Conservation (phyloP, 2,329 filamentous ascomycete genomes). For the Cercospora sp. region DNA sequence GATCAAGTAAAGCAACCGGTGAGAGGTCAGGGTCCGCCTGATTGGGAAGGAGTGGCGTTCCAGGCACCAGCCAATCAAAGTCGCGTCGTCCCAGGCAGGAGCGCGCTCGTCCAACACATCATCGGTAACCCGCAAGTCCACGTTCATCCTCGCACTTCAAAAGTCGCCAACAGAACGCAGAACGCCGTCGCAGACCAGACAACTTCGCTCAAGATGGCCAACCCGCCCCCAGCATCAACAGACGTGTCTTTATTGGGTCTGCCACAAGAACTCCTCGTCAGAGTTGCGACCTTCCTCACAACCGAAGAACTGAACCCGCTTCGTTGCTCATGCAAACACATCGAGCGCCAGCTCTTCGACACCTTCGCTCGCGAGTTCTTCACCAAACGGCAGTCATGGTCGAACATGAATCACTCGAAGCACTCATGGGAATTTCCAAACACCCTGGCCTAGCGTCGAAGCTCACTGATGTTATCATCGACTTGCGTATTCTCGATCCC, state of each 20-base stretch:
- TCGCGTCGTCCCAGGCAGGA: conserved; percentile 1
- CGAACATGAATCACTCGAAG: conserved; percentile 57
- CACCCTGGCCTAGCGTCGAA: conserved; percentile 42
- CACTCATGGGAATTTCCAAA: conserved; percentile 49
- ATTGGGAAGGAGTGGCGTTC: conserved; percentile 3
- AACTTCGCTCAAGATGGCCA: not conserved
- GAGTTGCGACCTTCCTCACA: conserved; percentile 55
- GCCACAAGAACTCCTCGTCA: conserved; percentile 61
- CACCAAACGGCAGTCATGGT: conserved; percentile 65
- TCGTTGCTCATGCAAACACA: conserved; percentile 56
- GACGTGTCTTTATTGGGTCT: conserved; percentile 10
- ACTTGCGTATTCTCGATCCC: conserved; percentile 38
- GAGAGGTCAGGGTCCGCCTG: not conserved
- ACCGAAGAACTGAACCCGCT: conserved; percentile 56
- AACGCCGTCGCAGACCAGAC: not conserved
- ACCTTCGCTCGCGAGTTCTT: conserved; percentile 65
- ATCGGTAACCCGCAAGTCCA: conserved; percentile 3
- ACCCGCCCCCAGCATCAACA: not conserved
- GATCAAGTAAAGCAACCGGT: not conserved
- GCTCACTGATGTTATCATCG: conserved; percentile 55
- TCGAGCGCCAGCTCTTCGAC: conserved; percentile 57
- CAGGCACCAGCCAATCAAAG: conserved; percentile 2
- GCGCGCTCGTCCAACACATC: not conserved
- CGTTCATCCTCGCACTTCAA: not conserved
- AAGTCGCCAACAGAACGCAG: not conserved